Conservation (phyloP, 192 early-diverging fungal species). For the Podila clonocystis region DNA sequence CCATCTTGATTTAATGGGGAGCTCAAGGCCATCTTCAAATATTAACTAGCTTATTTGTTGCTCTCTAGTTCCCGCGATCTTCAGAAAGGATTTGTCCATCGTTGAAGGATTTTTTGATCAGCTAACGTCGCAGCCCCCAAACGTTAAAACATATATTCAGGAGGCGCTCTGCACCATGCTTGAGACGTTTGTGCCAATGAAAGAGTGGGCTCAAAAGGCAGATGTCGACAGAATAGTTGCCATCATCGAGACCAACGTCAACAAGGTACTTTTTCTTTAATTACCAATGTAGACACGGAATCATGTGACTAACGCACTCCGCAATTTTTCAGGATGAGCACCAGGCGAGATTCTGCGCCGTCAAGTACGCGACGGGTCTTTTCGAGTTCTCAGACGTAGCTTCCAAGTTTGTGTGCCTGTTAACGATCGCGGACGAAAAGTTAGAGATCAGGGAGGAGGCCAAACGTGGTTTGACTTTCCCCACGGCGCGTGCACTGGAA, state of each 20-base stretch:
- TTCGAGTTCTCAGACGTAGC: constrained; percentile 66
- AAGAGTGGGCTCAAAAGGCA: constrained; percentile 36
- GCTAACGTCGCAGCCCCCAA: constrained; percentile 66
- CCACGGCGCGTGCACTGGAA: constrained; percentile 15
- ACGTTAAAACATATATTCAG: constrained; percentile 82
- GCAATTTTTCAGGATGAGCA: constrained; percentile 39
- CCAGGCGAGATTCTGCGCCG: constrained; percentile 67
- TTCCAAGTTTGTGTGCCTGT: constrained; percentile 72
- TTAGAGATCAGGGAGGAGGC: constrained; percentile 67
- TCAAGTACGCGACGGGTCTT: constrained; percentile 68
- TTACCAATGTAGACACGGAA: too few species aligned
- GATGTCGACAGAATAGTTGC: constrained; percentile 47
- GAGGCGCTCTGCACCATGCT: constrained; percentile 83
- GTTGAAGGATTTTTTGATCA: constrained; percentile 77
- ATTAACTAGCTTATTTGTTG: neutral
- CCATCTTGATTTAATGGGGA: neutral
- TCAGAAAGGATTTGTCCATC: constrained; percentile 69
- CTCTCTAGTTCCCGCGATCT: constrained; percentile 69
- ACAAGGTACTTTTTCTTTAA: constrained; percentile 40
- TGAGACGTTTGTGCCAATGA: constrained; percentile 61
- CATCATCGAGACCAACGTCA: constrained; percentile 65
- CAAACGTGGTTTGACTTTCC: constrained; percentile 57
- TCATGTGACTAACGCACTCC: neutral
- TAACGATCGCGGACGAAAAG: constrained; percentile 57
- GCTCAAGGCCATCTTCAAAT: too few species aligned